Base-by-base conservation (phyloP, 2,329 filamentous ascomycete species). In the Penicillium sp. region DNA sequence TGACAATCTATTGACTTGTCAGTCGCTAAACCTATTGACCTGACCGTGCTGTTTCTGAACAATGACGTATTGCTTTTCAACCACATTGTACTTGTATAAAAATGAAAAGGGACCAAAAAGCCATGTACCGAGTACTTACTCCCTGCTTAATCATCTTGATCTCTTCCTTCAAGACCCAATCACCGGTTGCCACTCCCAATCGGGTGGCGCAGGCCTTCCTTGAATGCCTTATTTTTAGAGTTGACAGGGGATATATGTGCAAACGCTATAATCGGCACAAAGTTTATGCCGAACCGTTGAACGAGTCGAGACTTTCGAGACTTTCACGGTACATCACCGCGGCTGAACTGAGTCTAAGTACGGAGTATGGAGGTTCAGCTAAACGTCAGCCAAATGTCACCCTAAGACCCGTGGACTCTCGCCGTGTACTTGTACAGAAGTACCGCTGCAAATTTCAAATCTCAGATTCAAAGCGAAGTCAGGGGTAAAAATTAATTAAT, bases 151-250 rank as follows among this genome's bases (percentile, higher is more conserved):
- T 8, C 24, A 27, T 27, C 8, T 27, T 8, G 8, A 27, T 27
- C 2, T 6, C 24, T 27, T 27, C 24, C 18, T 18, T 18, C 18
- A 18, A 18, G 18, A 18, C 2, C 18, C 5, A 27, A 27, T 6
- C 24, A 8, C 36, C 16, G 13, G 42, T 55, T 39, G 53, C 53
- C 53, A 55, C 48, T 31, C 21, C 45, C 43, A 31, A 39, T 32
- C 36, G 10, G 50, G 53, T 55, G 53, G 53, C 53, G 53, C 38
- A 55, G 43, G 38, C 21, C 8, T 36, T 16, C 21, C 45, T 38
- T 27, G 27, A 16, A 31, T n/a, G 45, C 45, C 18, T 13, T 18
- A 54, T 42, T 51, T 54, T 55, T 43, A 52, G 38, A 54, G 52
- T 44, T 50, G 27, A 27, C 13, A 22, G 16, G 24, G 24, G 24